A percentile compares a stretch with the other conserved stretches of the same genome.
These are phyloP conservation scores for Camellia oleifera DNA, from an alignment of 179 eudicot genomes.

Conservation along the genomic window DNA sequence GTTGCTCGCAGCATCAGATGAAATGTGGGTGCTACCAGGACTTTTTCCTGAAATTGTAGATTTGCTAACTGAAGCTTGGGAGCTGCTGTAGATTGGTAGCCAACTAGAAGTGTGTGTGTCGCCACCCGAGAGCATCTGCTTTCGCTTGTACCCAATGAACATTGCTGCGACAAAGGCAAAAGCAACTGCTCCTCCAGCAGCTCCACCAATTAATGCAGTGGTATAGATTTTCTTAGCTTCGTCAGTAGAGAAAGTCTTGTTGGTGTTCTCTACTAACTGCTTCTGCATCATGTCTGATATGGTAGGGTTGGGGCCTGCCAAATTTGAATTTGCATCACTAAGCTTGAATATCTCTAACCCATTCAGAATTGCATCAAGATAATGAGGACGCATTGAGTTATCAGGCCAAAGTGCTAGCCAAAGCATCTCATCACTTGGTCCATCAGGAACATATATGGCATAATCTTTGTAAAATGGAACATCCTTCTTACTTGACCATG, in stretches of 20 bases:
- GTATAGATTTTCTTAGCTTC: not conserved
- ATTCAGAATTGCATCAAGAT: slow-evolving; percentile 39
- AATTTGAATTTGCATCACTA: slow-evolving; percentile 25
- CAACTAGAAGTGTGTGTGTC: slow-evolving; percentile 58
- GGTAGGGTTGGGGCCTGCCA: slow-evolving; percentile 47
- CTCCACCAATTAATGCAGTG: slow-evolving; percentile 33
- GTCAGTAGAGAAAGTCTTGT: slow-evolving; percentile 12
- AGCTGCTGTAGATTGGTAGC: slow-evolving; percentile 60
- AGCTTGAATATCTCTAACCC: slow-evolving; percentile 58
- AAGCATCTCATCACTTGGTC: slow-evolving; percentile 19
- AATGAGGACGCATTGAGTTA: slow-evolving; percentile 15
- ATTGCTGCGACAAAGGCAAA: slow-evolving; percentile 53
- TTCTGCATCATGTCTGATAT: slow-evolving; percentile 38
- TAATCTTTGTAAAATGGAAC: slow-evolving; percentile 37
- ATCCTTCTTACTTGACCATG: slow-evolving; percentile 19
- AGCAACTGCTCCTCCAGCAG: slow-evolving; percentile 65
- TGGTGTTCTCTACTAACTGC: slow-evolving; percentile 18
- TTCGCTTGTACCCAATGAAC: slow-evolving; percentile 38
- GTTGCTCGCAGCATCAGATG: slow-evolving; percentile 50
- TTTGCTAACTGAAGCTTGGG: slow-evolving; percentile 38
- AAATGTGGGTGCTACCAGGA: slow-evolving; percentile 44
- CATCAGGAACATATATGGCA: slow-evolving; percentile 26
- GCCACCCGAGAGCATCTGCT: slow-evolving; percentile 31
- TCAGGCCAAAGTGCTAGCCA: slow-evolving; percentile 35
- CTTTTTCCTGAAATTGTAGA: slow-evolving; percentile 48